These are phyloP conservation scores for Babesia bovis DNA, from an alignment of 169 alveolate species.

Conservation along the genomic window DNA sequence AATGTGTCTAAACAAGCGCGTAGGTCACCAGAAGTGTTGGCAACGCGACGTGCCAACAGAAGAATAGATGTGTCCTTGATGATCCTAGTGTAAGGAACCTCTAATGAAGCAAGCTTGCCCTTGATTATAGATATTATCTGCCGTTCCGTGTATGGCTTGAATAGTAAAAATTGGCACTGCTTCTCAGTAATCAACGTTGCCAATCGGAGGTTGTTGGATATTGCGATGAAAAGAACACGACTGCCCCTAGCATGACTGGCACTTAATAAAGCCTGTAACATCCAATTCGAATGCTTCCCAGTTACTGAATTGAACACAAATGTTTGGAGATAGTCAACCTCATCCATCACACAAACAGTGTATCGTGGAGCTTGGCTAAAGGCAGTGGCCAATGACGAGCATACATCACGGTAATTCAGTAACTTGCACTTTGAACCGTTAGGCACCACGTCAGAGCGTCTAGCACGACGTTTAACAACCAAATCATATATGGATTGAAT, in stretches of 20 bases:
- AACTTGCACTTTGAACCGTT: background rate
- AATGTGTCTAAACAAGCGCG: constrained; percentile 67
- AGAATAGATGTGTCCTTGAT: constrained; percentile 57
- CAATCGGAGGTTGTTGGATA: constrained; percentile 59
- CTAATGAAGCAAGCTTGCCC: constrained; percentile 41
- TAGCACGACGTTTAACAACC: background rate
- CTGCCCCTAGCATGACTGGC: constrained; percentile 49
- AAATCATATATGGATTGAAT: background rate
- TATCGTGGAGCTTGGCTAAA: background rate
- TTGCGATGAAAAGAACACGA: constrained; percentile 42
- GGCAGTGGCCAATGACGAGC: background rate
- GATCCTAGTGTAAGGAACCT: constrained; percentile 19
- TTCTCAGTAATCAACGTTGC: constrained; percentile 48
- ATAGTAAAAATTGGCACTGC: constrained; percentile 40
- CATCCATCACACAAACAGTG: constrained; percentile 56
- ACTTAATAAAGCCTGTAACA: constrained; percentile 52
- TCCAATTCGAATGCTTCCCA: constrained; percentile 44
- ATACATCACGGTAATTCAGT: background rate
- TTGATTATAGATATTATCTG: constrained; percentile 56
- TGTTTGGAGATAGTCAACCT: constrained; percentile 57
- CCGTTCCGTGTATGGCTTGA: constrained; percentile 63
- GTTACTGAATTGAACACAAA: background rate
- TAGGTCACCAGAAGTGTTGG: constrained; percentile 66
- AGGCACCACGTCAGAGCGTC: background rate
- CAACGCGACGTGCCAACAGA: constrained; percentile 59